Evolutionary conservation across 768 basidiomycete genomes (phyloP).

Genomic region (Lentinus tigrinus): DNA sequence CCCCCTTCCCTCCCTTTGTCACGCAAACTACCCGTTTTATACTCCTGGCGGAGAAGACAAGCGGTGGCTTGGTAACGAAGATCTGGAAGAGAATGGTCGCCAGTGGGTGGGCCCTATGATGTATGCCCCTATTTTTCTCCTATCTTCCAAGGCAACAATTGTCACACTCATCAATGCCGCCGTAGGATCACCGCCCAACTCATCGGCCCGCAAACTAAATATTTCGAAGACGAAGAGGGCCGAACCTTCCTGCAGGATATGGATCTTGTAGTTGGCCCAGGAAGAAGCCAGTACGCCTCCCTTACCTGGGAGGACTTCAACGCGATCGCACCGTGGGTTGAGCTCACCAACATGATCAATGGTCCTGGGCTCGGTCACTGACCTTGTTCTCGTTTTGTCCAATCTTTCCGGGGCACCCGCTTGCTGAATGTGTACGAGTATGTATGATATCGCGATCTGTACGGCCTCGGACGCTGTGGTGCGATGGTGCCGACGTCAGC

Average conservation of each 20-base stretch:
- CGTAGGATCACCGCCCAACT: conserved; percentile 65
- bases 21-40: conserved; percentile 69
- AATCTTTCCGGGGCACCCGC: background rate
- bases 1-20: conserved; percentile 55
- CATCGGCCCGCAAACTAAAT: conserved; percentile 41
- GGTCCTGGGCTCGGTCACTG: conserved; percentile 69
- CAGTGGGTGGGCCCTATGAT: conserved; percentile 76
- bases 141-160: background rate
- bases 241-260: conserved; percentile 42
- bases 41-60: conserved; percentile 69
- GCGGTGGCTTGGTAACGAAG: conserved; percentile 55
- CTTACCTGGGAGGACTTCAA: conserved; percentile 69
- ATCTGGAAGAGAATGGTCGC: conserved; percentile 55
- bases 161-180: background rate
- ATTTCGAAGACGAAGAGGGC: conserved; percentile 31
- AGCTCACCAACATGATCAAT: conserved; percentile 62
- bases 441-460: background rate
- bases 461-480: background rate
- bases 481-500: background rate
- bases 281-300: conserved; percentile 63
- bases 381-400: background rate
- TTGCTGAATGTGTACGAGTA: background rate
- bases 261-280: conserved; percentile 46
- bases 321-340: conserved; percentile 79
- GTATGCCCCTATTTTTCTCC: conserved; percentile 37